Base-by-base conservation (phyloP, 73 alveolate species). In the Urostyla sp. region DNA sequence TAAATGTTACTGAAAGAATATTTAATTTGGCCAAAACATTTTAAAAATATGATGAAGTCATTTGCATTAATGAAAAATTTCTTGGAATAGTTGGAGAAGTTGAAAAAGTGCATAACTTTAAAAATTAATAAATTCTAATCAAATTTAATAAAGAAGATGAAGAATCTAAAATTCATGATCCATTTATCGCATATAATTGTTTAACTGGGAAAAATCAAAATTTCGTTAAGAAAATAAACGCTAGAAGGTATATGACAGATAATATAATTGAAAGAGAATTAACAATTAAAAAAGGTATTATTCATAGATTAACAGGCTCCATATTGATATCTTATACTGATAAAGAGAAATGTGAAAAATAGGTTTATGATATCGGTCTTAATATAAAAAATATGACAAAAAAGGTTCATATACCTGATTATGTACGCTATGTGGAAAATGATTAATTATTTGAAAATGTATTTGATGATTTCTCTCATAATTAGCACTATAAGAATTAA, bases 291-390 rank as follows among this genome's bases (percentile, higher is more conserved):
- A 37, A 2, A 6, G 61, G 73, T 30, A 35, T 84, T 2, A 35
- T 84, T 38, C 53, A 67, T 27, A 35, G 80, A 58, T 37, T 84
- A 3, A 74, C 92, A 0, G 34, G 82, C 50, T 73, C 87, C 40
- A 55, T 74, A 35, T 46, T 84, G 36, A 4, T 84, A 1, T 46
- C 58, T 2, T 54, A 28, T 40, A 3, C 37, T 28, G 88, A 77
- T 27, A 58, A 49, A 21, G 32, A 23, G 24, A 45, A 43, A 15
- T 55, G 20, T 8, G 88, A 84, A 36, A 73, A 58, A 26, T 31
- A 49, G n/a, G 80, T 72, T 1, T 24, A 59, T 35, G 92, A 84
- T 40, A 34, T 84, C 37, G 92, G 92, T 10, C 74, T 84, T 18
- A 84, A 84, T 23, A 24, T 84, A 7, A 73, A 79, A 52, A 84